Base-by-base conservation (phyloP, 164 flowering plant species). In the Chimonanthus praecox region DNA sequence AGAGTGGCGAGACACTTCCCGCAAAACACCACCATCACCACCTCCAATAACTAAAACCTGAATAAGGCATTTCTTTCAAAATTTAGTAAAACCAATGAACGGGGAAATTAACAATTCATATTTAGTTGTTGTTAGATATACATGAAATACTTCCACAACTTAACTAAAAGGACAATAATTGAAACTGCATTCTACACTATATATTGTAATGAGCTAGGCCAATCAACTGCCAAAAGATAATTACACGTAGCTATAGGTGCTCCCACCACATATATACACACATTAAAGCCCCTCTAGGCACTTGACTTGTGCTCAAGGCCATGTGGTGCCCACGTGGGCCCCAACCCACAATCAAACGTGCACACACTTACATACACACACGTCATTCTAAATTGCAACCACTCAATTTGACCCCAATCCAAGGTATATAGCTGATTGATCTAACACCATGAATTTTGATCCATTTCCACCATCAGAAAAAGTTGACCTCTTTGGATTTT, bases 41-140 rank as follows among this genome's bases (percentile, higher is more conserved):
- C 99, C 99, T 63, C 99, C 99, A 81, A 95, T 92, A 43, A 95
- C 93, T 86, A 95, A 82, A 71, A 95, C 96, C 99, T 93, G 84
- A 48, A 75, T 64, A 63, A 60, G 60, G 58, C 72, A 51, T 20
- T 33, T 9, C 13, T 33, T 47, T 2, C 64, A 47, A 45, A 47
- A 76, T 50, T 48, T 44, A 47, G 65, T 18, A 18, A 63, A 63
- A 7, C 66, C 44, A 63, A 63, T 54, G 60, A 54, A 54, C 16
- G 8, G 16, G 60, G 16, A 54, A n/a, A 54, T n/a, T 5, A 54
- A 54, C 60, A 15, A 54, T 10, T 54, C 16, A n/a, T 13, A 54
- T n/a, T 54, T 11, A 13, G 60, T 54, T 13, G 16, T 54, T 54
- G 16, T 54, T 54, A 10, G 60, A n/a, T n/a, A 54, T 54, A 54